These are phyloP conservation scores for Lichina pygmaea DNA, from an alignment of 495 filamentous ascomycete species.

Conservation along the genomic window DNA sequence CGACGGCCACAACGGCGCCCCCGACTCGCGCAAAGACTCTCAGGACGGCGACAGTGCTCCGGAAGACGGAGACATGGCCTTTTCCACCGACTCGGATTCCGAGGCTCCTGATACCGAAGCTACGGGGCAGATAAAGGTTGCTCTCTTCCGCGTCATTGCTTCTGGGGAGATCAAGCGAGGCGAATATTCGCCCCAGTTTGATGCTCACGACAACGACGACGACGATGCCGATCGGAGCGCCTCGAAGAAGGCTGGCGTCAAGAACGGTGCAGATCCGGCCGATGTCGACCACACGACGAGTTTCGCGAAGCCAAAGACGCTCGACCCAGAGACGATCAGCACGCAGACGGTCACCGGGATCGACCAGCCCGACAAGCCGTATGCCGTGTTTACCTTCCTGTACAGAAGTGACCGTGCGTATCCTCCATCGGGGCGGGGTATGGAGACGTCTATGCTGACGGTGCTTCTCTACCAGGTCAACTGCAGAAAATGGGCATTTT, in stretches of 20 bases:
- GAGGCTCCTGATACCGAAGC: conserved; percentile 71
- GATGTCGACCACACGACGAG: conserved; percentile 95
- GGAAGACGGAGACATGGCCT: conserved; percentile 5
- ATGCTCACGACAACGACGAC: conserved; percentile 86
- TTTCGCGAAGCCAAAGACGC: conserved; percentile 89
- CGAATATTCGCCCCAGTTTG: conserved; percentile 94
- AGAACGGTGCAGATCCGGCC: conserved; percentile 20
- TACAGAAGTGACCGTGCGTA: conserved; percentile 83
- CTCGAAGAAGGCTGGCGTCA: conserved; percentile 18
- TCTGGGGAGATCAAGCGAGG: conserved; percentile 92
- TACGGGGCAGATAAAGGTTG: conserved; percentile 93
- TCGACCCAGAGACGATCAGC: conserved; percentile 91
- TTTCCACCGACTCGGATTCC: conserved; percentile 54
- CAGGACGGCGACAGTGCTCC: not conserved
- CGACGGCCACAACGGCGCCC: conserved; percentile 51
- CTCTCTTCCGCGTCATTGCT: conserved; percentile 81
- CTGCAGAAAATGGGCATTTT: conserved; percentile 82
- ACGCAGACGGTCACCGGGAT: conserved; percentile 98
- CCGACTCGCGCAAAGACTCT: conserved; percentile 35
- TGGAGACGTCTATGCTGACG: conserved; percentile 7
- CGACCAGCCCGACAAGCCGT: conserved; percentile 80
- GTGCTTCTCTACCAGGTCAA: conserved; percentile 29
- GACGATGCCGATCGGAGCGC: conserved; percentile 11
- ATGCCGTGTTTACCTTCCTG: conserved; percentile 92
- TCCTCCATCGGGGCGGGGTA: conserved; percentile 1